Base-by-base conservation (phyloP, 2,329 filamentous ascomycete species). In the Aureobasidium sp. region DNA sequence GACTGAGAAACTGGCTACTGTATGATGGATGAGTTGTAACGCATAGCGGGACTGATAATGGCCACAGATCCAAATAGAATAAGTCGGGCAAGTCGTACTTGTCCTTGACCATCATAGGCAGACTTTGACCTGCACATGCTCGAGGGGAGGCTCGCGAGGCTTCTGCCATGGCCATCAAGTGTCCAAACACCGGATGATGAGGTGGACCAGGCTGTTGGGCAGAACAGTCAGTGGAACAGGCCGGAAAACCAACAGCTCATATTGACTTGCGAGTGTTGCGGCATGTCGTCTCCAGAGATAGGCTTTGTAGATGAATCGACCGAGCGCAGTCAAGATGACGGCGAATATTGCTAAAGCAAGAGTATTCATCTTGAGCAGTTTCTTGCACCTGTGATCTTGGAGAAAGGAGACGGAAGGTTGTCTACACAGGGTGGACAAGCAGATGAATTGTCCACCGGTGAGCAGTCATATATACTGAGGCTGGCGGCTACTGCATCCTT, bases 21-120 rank as follows among this genome's bases (percentile, higher is more conserved):
- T 76, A 64, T n/a, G 75, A 72, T 6, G 74, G 71, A 58, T 76
- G 71, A 25, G 71, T 70, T 2, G 77, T 70, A 10, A 76, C 67
- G 42, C 76, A 65, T 15, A 74, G 67, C 1, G 67, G 65, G 6
- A 66, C 67, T 2, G 69, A 70, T 7, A 76, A 44, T 0, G 78
- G 78, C 77, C 77, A 80, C 3, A 76, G 61, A 63, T 80, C 77
- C 5, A 79, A 57, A 63, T 79, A 79, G 66, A 76, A 79, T 30
- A 74, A 64, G 8, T 73, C 69, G 5, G 67, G 67, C 3, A 77
- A 67, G 25, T 74, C 62, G 62, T 76, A 75, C 48, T 72, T 68
- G 39, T 73, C 69, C 37, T 69, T 68, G 39, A 79, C 67, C 13
- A 71, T 69, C 1, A 71, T 69, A 25, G 72, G 63, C 41, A 69